Percentiles rank a stretch among this genome's conserved stretches.
Evolutionary conservation across 306 rosid genomes (phyloP).

Genomic region (Rosa rugosa): DNA sequence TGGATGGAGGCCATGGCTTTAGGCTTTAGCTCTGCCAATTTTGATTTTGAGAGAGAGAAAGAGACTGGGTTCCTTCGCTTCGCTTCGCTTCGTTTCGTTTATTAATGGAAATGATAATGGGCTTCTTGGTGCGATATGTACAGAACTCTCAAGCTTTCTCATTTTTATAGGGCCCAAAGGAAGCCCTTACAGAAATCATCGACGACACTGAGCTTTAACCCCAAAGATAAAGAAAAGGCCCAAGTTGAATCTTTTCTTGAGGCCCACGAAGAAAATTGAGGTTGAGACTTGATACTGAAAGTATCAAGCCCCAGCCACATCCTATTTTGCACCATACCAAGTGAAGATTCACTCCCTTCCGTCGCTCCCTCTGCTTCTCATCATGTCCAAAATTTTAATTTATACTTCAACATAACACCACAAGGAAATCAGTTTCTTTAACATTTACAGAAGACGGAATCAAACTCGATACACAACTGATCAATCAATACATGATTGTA

Average conservation of each 20-base stretch:
- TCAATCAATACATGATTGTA: not conserved
- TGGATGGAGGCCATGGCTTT: conserved; percentile 44
- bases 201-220: no score
- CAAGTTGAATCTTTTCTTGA: no score
- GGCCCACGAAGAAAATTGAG: no score
- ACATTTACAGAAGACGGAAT: conserved; percentile 13
- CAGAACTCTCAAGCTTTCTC: no score
- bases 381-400: not conserved
- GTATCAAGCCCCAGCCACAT: no score
- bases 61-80: not conserved
- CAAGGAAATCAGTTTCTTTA: not conserved
- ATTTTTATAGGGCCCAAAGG: no score
- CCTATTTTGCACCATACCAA: not conserved
- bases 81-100: not conserved
- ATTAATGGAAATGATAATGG: not conserved
- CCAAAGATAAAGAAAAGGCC: no score
- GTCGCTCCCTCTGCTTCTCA: not conserved
- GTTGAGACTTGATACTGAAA: no score
- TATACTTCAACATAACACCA: not conserved
- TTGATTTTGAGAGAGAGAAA: no score
- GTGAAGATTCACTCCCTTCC: not conserved
- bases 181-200: no score
- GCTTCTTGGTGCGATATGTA: no score
- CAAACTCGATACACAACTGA: not conserved
- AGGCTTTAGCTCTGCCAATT: not conserved